phyloP scores from a whole-genome alignment of 2,329 filamentous ascomycete species.

The Aspergillus sojae region DNA sequence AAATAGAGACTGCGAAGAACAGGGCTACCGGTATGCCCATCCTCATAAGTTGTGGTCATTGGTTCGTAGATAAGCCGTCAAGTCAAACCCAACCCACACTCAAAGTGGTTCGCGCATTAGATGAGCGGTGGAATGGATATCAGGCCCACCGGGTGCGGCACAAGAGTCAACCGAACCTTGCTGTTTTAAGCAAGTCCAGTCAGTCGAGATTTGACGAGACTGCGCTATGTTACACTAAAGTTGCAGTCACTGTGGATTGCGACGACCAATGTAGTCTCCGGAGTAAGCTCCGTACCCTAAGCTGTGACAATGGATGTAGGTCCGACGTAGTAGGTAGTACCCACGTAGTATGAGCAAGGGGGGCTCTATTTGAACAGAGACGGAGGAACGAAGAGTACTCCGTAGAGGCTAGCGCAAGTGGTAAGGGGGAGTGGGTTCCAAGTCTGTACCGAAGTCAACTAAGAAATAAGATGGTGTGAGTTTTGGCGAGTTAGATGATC shows the following conservation, averaged over 20 bases:
- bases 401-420: background rate
- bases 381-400: background rate
- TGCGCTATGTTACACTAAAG: background rate
- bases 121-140: background rate
- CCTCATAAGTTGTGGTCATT: background rate
- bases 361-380: background rate
- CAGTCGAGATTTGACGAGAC: background rate
- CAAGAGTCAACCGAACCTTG: background rate
- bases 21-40: background rate
- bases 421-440: background rate
- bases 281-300: background rate
- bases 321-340: background rate
- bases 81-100: background rate
- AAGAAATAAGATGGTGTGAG: background rate
- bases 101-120: background rate
- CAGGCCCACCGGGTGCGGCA: constrained; percentile 1
- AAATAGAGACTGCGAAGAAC: background rate
- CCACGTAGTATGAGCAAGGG: background rate
- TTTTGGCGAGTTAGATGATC: constrained; percentile 4
- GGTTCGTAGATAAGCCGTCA: background rate
- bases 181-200: constrained; percentile 1
- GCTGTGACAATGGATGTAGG: background rate
- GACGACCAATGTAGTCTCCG: background rate
- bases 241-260: background rate
- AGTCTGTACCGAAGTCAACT: background rate